Base-by-base conservation (phyloP, 73 alveolate species). In the Diophrys sp. region DNA sequence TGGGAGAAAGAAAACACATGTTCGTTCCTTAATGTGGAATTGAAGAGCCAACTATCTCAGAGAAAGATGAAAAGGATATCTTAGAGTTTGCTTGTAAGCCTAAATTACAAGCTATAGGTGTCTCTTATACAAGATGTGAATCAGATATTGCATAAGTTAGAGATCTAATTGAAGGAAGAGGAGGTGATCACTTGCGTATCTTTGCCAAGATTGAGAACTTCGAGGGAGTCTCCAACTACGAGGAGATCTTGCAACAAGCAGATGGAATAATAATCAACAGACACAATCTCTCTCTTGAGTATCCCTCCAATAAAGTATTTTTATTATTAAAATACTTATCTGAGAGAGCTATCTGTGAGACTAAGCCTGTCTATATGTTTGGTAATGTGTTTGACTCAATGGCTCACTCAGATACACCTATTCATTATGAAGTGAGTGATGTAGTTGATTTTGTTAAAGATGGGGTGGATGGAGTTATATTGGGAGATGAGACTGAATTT, bases 391-490 rank as follows among this genome's bases (percentile, higher is more conserved):
- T 77, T 1, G 74, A 57, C 18, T 77, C 85, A 62, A 77, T 77
- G 85, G 44, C 67, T 8, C 31, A 56, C 8, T 23, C 23, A 23
- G 14, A 33, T 5, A 31, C 34, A 0, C 85, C 85, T 0, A 24
- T 71, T 31, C 24, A 62, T 23, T 34, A 73, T 2, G 85, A 77
- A 27, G 73, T 62, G 14, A 54, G 76, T 26, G 85, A 77, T 77
- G 72, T 77, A 0, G 85, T 74, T n/a, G 67, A 67, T 54, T 1
- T 33, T 23, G 29, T 57, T 23, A 34, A 66, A 2, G 77, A 57
- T 29, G 85, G 85, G 5, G 85, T 56, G 5, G 85, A 77, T 31
- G 56, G 85, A 1, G 28, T 77, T 1, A 77, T 66, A 44, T 67
- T 77, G 1, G 33, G 62, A 11, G 62, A 32, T 8, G 85, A 77